Base-by-base conservation (phyloP, 1,284 basidiomycete species). In the Mycena citricolor region DNA sequence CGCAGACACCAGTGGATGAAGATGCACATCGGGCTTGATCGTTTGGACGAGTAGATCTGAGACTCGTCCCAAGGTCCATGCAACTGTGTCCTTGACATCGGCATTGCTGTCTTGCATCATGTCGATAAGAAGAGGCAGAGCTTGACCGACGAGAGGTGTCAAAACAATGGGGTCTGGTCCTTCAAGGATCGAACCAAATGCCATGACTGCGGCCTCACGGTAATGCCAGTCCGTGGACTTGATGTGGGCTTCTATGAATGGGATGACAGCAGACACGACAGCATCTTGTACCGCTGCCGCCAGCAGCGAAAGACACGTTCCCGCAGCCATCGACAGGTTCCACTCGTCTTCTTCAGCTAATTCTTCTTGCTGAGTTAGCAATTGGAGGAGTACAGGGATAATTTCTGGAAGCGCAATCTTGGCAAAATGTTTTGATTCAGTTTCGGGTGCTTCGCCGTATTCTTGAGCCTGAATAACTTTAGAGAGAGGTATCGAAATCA, bases 271-370 rank as follows among this genome's bases (percentile, higher is more conserved):
- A 5, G 88, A 82, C 8, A 99, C 95, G 55, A 99, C 90, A 17
- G 80, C 75, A 64, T 99, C 95, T 45, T 88, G 81, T 12, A 98
- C 93, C 28, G 94, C 90, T 55, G 86, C 86, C 0, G 97, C 92
- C 44, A 99, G 81, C 30, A 94, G 83, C 28, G 83, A 77, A 36
- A 99, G 75, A 65, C 94, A 97, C 1, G 92, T 94, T 19, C 88
- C 93, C n/a, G 93, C 94, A 14, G 97, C 92, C 93, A 98, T 98
- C 21, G 93, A 86, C 32, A 95, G 85, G 59, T 95, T 97, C 97
- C 95, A 99, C 65, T 99, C 97, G 59, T 98, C 97, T 56, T 98
- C 95, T 47, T 97, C 94, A 1, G 92, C 93, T 55, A 98, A 94
- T 63, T 98, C 97, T 59, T 95, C 91, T 67, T 99, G 97, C 50